These are phyloP conservation scores for Fragilaria crotonensis DNA, from an alignment of 108 stramenopile genomes.

Conservation along the genomic window DNA sequence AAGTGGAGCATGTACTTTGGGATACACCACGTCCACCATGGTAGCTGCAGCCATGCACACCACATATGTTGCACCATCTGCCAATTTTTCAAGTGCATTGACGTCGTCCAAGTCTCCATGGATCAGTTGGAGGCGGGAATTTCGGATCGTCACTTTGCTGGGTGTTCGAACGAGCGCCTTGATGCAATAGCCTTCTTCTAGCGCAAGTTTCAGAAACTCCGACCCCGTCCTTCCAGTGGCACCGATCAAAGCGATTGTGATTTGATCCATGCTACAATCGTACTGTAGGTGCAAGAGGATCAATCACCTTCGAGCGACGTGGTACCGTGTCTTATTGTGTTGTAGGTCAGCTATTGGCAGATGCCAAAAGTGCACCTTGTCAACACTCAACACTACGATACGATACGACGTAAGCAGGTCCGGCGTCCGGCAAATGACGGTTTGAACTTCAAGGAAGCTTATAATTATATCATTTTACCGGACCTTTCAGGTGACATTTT, in stretches of 20 bases:
- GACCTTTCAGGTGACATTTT: too few relatives aligned
- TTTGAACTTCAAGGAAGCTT: too few relatives aligned
- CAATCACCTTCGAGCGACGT: too few relatives aligned
- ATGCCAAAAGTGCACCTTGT: too few relatives aligned
- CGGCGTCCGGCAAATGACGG: too few relatives aligned
- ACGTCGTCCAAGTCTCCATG: conserved; percentile 6
- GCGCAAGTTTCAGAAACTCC: conserved; percentile 7
- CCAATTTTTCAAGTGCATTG: conserved; percentile 1
- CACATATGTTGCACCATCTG: conserved; percentile 5
- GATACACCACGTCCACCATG: background rate
- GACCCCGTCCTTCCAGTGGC: conserved; percentile 15
- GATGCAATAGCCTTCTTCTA: conserved; percentile 6
- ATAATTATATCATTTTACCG: too few relatives aligned
- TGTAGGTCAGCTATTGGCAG: too few relatives aligned
- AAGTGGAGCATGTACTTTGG: conserved; percentile 10
- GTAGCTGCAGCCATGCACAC: conserved; percentile 7
- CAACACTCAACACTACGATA: too few relatives aligned
- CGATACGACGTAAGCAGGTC: too few relatives aligned
- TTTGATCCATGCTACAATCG: too few relatives aligned
- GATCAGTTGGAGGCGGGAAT: conserved; percentile 4
- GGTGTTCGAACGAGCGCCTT: conserved; percentile 4
- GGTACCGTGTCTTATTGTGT: too few relatives aligned
- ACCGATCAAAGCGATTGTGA: conserved; percentile 12
- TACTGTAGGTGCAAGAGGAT: too few relatives aligned
- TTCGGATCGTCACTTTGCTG: background rate